Conservation (phyloP, 164 flowering plant genomes). For the Umbellularia californica region DNA sequence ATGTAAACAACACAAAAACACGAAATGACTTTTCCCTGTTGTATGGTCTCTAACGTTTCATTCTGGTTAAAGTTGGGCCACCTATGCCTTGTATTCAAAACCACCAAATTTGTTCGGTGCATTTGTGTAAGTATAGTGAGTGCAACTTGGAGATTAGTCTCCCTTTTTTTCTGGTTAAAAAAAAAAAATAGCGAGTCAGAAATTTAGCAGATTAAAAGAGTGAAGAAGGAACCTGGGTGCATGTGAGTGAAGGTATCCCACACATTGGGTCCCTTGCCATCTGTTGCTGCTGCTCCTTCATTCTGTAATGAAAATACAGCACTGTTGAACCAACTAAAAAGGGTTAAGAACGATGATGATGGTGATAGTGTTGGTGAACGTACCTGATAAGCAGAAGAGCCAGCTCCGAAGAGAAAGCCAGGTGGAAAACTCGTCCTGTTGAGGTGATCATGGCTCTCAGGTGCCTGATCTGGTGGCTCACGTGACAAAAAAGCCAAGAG, state of each 20-base stretch:
- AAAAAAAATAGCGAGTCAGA: too few species aligned
- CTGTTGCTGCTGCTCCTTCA: background rate
- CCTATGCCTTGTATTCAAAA: too few species aligned
- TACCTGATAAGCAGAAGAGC: constrained; percentile 13
- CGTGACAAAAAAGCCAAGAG: background rate
- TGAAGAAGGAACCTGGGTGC: background rate
- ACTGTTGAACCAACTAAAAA: background rate
- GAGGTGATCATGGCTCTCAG: background rate
- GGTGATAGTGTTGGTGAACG: too few species aligned
- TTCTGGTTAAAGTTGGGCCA: too few species aligned
- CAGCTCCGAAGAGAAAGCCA: background rate
- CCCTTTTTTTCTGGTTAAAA: too few species aligned
- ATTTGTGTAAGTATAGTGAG: too few species aligned
- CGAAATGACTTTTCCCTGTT: too few species aligned
- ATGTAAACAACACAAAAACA: too few species aligned
- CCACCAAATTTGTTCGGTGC: too few species aligned
- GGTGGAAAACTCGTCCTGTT: constrained; percentile 8
- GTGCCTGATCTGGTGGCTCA: background rate
- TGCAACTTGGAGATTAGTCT: too few species aligned
- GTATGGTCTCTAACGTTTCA: too few species aligned
- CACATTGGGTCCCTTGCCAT: background rate
- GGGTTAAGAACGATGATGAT: too few species aligned
- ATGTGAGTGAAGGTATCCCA: background rate
- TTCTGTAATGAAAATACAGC: background rate
- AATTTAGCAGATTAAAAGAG: background rate